phyloP scores from a whole-genome alignment of 2,329 filamentous ascomycete genomes.

The Penicillium fuscoglaucum region DNA sequence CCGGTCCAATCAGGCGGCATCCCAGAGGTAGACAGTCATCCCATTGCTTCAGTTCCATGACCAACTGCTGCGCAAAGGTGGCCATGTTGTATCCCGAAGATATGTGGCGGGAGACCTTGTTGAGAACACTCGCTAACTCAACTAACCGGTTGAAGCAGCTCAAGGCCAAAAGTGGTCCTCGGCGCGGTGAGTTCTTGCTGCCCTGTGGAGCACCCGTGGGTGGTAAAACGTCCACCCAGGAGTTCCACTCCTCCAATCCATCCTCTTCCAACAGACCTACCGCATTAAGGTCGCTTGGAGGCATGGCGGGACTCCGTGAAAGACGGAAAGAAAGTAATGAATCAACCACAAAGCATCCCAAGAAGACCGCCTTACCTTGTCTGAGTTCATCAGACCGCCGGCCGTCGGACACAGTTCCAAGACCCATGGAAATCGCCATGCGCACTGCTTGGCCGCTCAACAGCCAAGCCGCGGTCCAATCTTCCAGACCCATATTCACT shows the following conservation, averaged over 20 bases:
- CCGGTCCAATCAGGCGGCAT: slow-evolving; percentile 39
- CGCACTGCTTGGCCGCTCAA: slow-evolving; percentile 54
- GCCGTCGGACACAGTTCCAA: slow-evolving; percentile 30
- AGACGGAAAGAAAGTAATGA: slow-evolving; percentile 53
- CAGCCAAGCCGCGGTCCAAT: slow-evolving; percentile 55
- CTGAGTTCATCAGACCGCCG: slow-evolving; percentile 34
- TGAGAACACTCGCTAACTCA: slow-evolving; percentile 40
- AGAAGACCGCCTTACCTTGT: slow-evolving; percentile 47
- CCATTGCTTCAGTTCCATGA: slow-evolving; percentile 40
- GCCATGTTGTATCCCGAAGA: slow-evolving; percentile 31
- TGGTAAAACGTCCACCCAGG: slow-evolving; percentile 58
- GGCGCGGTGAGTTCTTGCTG: slow-evolving; percentile 32
- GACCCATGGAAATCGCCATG: slow-evolving; percentile 44
- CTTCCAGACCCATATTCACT: slow-evolving; percentile 50
- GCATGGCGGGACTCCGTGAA: slow-evolving; percentile 48
- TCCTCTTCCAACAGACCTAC: slow-evolving; percentile 62
- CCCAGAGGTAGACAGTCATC: slow-evolving; percentile 39
- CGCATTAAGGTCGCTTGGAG: slow-evolving; percentile 47
- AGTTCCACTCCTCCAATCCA: slow-evolving; percentile 72
- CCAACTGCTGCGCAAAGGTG: slow-evolving; percentile 36
- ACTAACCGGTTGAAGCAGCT: slow-evolving; percentile 57
- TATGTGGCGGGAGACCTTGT: slow-evolving; percentile 37
- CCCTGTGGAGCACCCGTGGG: slow-evolving; percentile 31
- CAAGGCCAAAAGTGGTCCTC: slow-evolving; percentile 46
- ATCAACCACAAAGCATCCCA: slow-evolving; percentile 57